Base-by-base conservation (phyloP, 805 yeast genomes). In the Danielozyma ontarioensis region DNA sequence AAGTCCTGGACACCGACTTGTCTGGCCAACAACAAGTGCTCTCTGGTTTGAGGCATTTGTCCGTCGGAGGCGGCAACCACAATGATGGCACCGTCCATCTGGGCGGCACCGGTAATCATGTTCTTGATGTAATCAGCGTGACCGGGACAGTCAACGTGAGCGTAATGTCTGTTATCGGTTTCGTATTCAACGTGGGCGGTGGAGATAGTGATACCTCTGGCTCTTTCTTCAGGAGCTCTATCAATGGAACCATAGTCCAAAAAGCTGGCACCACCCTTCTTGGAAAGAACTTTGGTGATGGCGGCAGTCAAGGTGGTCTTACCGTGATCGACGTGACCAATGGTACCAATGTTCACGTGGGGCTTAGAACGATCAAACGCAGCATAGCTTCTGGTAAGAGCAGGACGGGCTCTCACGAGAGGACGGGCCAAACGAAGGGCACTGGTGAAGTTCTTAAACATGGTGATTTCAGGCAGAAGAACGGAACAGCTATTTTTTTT, bases 21-120 rank as follows among this genome's bases (percentile, higher is more conserved):
- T 76, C 97, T 87, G 45, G 98, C 98, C 57, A 93, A 80, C 66
- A 93, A 72, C 72, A 93, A 76, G 72, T 93, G 98, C 74, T 93
- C 98, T 74, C 97, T 86, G 51, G 98, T 93, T 74, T 93, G 98
- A 59, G 97, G 97, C 97, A 90, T 93, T 72, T 88, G 96, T 58
- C 98, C 98, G 59, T 93, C 98, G 37, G 96, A 74, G 44, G 98
- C 98, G 57, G 97, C 98, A 64, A 93, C 97, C 42, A 90, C 97
- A 70, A 90, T 90, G 53, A 90, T 89, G 49, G 97, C 97, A 75
- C 97, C 97, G 66, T 90, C 97, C 97, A 89, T 89, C 67, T 90
- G 96, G 54, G 97, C 96, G 55, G 97, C 97, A 81, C 97, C 97
- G 48, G 96, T 87, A 65, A 90, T 90, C 97, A 90, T 90, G 70